Percentiles rank a stretch among this genome's conserved stretches.
Evolutionary conservation across 768 basidiomycete genomes (phyloP).

Genomic region (Pleurotus cornucopiae): DNA sequence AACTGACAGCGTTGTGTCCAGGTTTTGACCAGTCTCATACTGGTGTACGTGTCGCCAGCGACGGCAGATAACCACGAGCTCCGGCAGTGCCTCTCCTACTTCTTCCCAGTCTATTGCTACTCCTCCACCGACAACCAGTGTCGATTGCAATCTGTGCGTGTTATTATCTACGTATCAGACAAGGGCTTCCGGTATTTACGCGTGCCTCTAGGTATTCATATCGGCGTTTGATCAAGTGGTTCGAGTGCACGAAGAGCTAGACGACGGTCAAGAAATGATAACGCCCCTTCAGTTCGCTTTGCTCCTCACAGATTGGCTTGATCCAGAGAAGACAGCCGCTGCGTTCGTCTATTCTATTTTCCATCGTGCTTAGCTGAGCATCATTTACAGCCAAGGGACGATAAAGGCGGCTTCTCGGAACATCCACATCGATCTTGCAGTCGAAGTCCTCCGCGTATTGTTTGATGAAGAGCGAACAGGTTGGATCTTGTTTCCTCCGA

Average conservation of each 20-base stretch:
- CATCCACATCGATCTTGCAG: slow-evolving; percentile 55
- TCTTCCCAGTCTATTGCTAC: slow-evolving; percentile 93
- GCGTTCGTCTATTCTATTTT: slow-evolving; percentile 20
- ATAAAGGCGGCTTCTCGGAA: slow-evolving; percentile 16
- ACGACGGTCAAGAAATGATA: slow-evolving; percentile 73
- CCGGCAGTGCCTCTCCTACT: slow-evolving; percentile 91
- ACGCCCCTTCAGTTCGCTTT: slow-evolving; percentile 66
- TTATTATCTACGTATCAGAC: not conserved
- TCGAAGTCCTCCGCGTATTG: slow-evolving; percentile 47
- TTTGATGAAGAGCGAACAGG: slow-evolving; percentile 46
- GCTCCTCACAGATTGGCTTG: slow-evolving; percentile 87
- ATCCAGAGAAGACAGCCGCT: slow-evolving; percentile 67
- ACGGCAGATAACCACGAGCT: slow-evolving; percentile 82
- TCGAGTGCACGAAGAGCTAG: slow-evolving; percentile 55
- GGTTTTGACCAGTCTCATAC: slow-evolving; percentile 32
- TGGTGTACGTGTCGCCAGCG: slow-evolving; percentile 80
- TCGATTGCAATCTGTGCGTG: slow-evolving; percentile 47
- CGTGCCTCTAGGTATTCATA: slow-evolving; percentile 59
- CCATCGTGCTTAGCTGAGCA: slow-evolving; percentile 7
- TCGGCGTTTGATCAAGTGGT: slow-evolving; percentile 60
- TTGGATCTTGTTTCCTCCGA: slow-evolving; percentile 12
- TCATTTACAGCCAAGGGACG: slow-evolving; percentile 11
- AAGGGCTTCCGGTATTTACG: not conserved
- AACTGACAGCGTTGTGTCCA: slow-evolving; percentile 2
- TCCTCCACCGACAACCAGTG: slow-evolving; percentile 77